Base-by-base conservation (phyloP, 257 asterid species). In the Solanum pinnatisectum region DNA sequence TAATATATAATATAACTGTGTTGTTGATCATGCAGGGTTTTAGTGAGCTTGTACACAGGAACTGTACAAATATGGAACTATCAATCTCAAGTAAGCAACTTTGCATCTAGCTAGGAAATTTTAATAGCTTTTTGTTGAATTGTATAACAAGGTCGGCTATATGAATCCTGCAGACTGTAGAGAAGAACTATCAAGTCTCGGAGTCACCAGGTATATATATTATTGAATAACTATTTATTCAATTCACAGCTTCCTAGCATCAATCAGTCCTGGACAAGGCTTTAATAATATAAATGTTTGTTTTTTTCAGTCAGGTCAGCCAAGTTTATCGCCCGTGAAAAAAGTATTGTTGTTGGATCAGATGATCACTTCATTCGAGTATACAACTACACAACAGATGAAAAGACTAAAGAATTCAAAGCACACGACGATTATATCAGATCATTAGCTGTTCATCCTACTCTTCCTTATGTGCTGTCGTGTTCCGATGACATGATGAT, bases 381-480 rank as follows among this genome's bases (percentile, higher is more conserved):
- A n/a, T 96, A 97, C 95, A 96, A 95, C 90, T 97, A 97, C 92
- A 96, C 96, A 89, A 97, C 99, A 8, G 96, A 95, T 96, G 99
- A 97, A 88, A 96, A 96, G 94, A 95, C 92, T 88, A 97, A 94
- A 90, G 99, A 95, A 65, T 95, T 94, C 90, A 98, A 97, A 89
- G 99, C 98, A 32, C 99, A 97, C 89, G 94, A 98, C n/a, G 99
- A 97, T 90, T 97, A 94, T 92, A 97, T 96, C 89, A 94, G 99
- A 91, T 95, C 98, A 91, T 98, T 97, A 88, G 94, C 99, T 36
- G 99, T 96, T 87, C 99, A 97, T 93, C 99, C 99, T 88, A 94
- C 95, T 63, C 98, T 97, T 72, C 98, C 99, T 9, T 95, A 94
- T 76, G 98, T 97, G 68, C 86, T 97, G 91, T 97, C 99, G 90